Percentiles rank a stretch among this genome's conserved stretches.
phyloP scores from a whole-genome alignment of 768 basidiomycete species.

The Trametes cinnabarina region DNA sequence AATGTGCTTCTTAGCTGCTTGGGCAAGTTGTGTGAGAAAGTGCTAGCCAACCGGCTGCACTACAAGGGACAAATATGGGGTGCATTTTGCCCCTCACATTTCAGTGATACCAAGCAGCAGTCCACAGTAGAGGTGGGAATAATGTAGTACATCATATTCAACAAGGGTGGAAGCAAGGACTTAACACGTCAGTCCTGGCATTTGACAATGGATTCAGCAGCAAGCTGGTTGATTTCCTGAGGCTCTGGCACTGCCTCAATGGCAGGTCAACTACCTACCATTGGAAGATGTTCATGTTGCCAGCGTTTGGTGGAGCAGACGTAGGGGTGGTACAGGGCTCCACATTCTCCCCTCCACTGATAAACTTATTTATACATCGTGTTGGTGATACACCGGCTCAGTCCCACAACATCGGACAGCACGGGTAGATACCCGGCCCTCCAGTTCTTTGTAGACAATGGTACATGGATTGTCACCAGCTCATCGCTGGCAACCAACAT shows the following conservation, averaged over 20 bases:
- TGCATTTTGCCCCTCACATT: slow-evolving; percentile 19
- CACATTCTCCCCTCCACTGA: not conserved
- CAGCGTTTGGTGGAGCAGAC: not conserved
- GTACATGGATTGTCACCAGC: not conserved
- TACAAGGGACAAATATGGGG: slow-evolving; percentile 16
- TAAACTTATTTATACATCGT: not conserved
- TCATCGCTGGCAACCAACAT: not conserved
- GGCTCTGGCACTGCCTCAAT: not conserved
- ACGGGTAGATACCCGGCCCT: not conserved
- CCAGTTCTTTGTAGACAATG: not conserved
- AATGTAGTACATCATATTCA: slow-evolving; percentile 16
- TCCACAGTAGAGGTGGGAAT: slow-evolving; percentile 19
- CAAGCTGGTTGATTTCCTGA: not conserved
- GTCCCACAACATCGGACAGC: not conserved
- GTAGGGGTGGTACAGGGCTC: not conserved
- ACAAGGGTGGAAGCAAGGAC: slow-evolving; percentile 4
- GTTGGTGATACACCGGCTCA: not conserved
- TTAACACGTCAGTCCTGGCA: not conserved
- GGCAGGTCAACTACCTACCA: not conserved
- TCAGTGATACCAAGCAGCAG: slow-evolving; percentile 18
- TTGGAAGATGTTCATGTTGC: not conserved
- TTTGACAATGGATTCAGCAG: not conserved
- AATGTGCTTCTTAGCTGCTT: slow-evolving; percentile 26
- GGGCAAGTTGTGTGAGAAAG: slow-evolving; percentile 23
- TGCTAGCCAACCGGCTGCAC: slow-evolving; percentile 16